Conservation (phyloP, 169 alveolate genomes). For the Amoebophrya sp. region DNA sequence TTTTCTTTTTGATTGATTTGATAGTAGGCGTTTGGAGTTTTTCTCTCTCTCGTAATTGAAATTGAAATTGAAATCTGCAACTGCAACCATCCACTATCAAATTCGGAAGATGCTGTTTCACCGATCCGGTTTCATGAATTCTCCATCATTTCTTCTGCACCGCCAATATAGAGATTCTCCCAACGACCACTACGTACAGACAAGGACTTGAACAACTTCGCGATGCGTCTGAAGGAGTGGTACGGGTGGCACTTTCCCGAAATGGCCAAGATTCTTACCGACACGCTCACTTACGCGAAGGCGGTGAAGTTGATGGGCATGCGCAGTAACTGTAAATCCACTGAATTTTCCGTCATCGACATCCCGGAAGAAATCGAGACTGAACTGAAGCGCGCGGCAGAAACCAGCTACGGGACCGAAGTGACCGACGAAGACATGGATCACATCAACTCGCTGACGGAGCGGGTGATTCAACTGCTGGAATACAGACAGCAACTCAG, state of each 20-base stretch:
- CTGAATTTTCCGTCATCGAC: neutral
- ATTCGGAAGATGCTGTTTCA: constrained; percentile 73
- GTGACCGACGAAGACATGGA: constrained; percentile 85
- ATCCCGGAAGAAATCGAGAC: constrained; percentile 69
- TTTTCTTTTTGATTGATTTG: too few species aligned
- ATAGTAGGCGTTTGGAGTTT: too few species aligned
- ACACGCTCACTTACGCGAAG: constrained; percentile 75
- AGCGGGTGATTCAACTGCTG: constrained; percentile 81
- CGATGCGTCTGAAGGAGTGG: constrained; percentile 76
- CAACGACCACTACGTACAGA: too few species aligned
- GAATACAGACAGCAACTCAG: constrained; percentile 70
- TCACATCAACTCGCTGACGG: constrained; percentile 79
- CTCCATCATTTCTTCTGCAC: constrained; percentile 40
- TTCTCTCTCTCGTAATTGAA: too few species aligned
- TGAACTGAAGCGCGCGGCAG: constrained; percentile 92
- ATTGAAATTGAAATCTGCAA: too few species aligned
- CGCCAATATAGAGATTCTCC: too few species aligned
- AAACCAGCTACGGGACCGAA: constrained; percentile 98
- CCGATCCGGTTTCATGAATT: neutral
- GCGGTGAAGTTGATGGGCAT: constrained; percentile 57
- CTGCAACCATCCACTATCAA: too few species aligned
- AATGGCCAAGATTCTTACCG: constrained; percentile 82
- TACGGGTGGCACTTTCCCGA: constrained; percentile 99
- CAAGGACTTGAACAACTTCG: constrained; percentile 73
- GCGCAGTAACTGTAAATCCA: constrained; percentile 33